Percentiles rank a stretch among this genome's conserved stretches.
These are phyloP conservation scores for Elongisporangium undulatum DNA, from an alignment of 352 stramenopile genomes.

Conservation along the genomic window DNA sequence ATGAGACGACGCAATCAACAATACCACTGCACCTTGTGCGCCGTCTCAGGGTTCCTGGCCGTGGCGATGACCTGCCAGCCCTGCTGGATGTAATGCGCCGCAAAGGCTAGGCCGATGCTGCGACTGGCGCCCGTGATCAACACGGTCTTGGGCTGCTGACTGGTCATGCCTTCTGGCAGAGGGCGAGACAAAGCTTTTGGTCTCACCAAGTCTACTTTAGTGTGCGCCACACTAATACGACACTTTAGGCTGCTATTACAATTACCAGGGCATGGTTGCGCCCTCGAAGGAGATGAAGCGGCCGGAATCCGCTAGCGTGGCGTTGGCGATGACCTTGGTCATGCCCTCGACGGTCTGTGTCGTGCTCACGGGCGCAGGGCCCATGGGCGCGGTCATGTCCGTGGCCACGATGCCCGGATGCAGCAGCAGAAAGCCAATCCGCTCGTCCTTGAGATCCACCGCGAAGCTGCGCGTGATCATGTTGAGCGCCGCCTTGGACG, in stretches of 20 bases:
- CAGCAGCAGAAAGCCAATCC: slow-evolving; percentile 17
- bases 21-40: too few species aligned
- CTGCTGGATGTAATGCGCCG: slow-evolving; percentile 27
- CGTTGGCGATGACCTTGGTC: slow-evolving; percentile 7
- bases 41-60: slow-evolving; percentile 14
- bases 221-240: neutral
- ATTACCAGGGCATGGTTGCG: slow-evolving; percentile 18
- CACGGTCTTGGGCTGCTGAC: slow-evolving; percentile 16
- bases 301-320: slow-evolving; percentile 16
- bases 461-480: slow-evolving; percentile 26
- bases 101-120: slow-evolving; percentile 29
- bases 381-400: slow-evolving; percentile 17
- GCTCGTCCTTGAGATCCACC: slow-evolving; percentile 20
- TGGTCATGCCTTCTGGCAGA: slow-evolving; percentile 27
- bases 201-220: neutral
- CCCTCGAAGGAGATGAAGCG: slow-evolving; percentile 20
- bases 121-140: too few species aligned
- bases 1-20: too few species aligned
- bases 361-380: slow-evolving; percentile 28
- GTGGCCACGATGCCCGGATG: slow-evolving; percentile 32
- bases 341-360: slow-evolving; percentile 16
- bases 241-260: neutral
- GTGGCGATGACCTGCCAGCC: slow-evolving; percentile 38
- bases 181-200: neutral
- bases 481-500: slow-evolving; percentile 50